A percentile compares a stretch with the other conserved stretches of the same genome.
Conservation (phyloP, 306 rosid species). For the Bauhinia variegata region DNA sequence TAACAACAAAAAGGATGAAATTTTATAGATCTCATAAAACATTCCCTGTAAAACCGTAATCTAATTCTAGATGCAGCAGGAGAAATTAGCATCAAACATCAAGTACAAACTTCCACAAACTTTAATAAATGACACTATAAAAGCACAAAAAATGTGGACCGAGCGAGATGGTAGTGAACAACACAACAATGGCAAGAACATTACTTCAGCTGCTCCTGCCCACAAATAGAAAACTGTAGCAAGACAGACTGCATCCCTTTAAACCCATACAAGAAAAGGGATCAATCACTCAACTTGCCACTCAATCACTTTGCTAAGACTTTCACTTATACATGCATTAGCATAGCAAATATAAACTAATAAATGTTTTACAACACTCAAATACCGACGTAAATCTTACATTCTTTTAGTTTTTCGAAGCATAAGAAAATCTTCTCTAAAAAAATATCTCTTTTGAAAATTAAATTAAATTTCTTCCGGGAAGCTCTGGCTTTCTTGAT, state of each 20-base stretch:
- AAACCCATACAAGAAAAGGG: not conserved
- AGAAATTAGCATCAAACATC: not conserved
- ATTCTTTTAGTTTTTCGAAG: not conserved
- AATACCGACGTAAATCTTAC: not conserved
- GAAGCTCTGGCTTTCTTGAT: not conserved
- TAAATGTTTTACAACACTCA: not conserved
- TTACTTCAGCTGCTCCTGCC: slow-evolving; percentile 14
- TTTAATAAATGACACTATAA: not conserved
- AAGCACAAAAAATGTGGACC: not conserved
- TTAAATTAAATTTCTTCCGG: not conserved
- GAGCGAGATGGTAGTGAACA: not conserved
- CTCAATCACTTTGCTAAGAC: not conserved
- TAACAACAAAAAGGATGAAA: slow-evolving; percentile 9
- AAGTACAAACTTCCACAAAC: not conserved
- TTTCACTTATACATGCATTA: not conserved
- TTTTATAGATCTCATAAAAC: slow-evolving; percentile 12
- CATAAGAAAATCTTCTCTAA: not conserved
- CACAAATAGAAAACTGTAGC: slow-evolving; percentile 6
- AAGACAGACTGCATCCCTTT: not conserved
- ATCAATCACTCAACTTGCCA: too few species aligned
- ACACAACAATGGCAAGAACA: not conserved
- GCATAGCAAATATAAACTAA: not conserved
- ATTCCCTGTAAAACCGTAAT: not conserved
- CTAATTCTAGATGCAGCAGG: not conserved
- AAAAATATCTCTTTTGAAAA: not conserved